Evolutionary conservation across 345 rosid species (phyloP), one percentile per base, ranked within the genome.

Genomic region (Aquilaria sinensis): DNA sequence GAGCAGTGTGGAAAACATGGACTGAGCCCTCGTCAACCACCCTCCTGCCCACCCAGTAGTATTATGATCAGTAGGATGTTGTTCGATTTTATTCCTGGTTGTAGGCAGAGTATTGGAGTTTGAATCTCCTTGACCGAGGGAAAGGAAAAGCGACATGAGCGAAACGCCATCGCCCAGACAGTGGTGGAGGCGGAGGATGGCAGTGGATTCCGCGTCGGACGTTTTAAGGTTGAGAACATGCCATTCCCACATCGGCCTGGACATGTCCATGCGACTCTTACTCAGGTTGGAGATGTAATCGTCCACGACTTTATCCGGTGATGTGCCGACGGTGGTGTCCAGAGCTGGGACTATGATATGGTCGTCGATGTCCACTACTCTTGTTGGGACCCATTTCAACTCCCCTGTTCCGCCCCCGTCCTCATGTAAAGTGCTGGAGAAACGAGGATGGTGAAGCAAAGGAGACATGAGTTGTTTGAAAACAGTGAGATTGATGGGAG

Each of bases 241-340:
- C 51, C 73, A 14, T 48, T 81, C 83, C 81, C 81, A 76, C 43
- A 76, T 65, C 1, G 83, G 86, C 54, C 67, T 60, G 3, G 86
- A 65, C 49, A 12, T 10, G 59, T 64, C 63, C 13, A 76, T 63
- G 1, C 58, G 51, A 15, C 65, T 71, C 50, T 52, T 57, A 31
- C 59, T 70, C 1, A 70, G 57, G 62, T 56, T 31, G 9, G 66
- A 55, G 43, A 70, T n/a, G 48, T 76, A 81, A 63, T 76, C 78
- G 16, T 78, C 81, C 32, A 76, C 49, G 47, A 72, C 64, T 48
- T 61, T 53, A 31, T 76, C 72, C 1, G 74, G 41, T 4, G 77
- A 65, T 37, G 5, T 9, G 43, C 3, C 57, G 58, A 0, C 55
- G 33, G 32, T 1, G 12, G 50, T 54, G 15, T 9, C 72, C 65